Evolutionary conservation across 2,329 filamentous ascomycete genomes (phyloP), one percentile per base, ranked within the genome.

Genomic region (Calonectria crousiana): DNA sequence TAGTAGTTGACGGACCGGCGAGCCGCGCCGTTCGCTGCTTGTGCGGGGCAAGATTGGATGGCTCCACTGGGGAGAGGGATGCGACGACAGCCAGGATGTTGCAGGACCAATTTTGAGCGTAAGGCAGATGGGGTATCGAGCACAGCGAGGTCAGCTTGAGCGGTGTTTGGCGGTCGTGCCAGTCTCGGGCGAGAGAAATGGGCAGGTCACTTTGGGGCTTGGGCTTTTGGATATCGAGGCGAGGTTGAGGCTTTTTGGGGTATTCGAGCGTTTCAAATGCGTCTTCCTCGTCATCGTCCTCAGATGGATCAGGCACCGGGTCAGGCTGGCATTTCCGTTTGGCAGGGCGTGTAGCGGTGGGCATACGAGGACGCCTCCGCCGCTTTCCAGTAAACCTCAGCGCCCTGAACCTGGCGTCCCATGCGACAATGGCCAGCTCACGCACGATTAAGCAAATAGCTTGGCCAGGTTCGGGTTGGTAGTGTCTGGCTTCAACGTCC

Each of bases 71-170:
- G 0, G 87, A 88, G 4, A 91, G 81, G 1, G 86, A 85, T 0
- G 84, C 82, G 4, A 91, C 74, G n/a, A 91, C 84, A 69, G 85
- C 89, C 4, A 92, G 86, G 9, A 90, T 83, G 74, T 91, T 91
- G 80, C 89, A 86, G 58, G 87, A 88, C 89, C 89, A 92, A 78
- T 91, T 91, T 73, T 91, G 89, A 68, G 87, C 87, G 81, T 89
- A 91, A 2, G 89, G 89, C 1, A 91, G 85, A 73, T 87, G 83
- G 0, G 89, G 88, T 64, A 91, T 88, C 9, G 86, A 83, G 60
- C 84, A 84, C 16, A 91, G 84, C 4, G 85, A 84, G 0, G 89
- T 91, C 34, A 91, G 87, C 75, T 89, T 90, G 20, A 90, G 83
- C 0, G 89, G 88, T 0, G 81, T 83, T 32, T 84, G 84, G 0